phyloP scores from a whole-genome alignment of 2,329 filamentous ascomycete genomes.

The Zelopaecilomyces penicillatus region DNA sequence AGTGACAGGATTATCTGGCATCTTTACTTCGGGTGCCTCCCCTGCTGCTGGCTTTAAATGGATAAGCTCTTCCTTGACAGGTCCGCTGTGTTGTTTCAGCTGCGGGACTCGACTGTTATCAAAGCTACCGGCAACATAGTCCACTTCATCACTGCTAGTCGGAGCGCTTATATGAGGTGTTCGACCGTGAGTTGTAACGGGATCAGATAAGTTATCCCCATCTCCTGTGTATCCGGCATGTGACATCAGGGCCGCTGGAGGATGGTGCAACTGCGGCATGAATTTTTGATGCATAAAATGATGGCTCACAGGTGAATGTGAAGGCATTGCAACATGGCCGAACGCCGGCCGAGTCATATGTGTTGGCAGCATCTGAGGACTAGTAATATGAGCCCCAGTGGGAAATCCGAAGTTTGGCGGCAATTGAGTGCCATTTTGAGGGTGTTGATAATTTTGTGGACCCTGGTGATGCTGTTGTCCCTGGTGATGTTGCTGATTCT shows the following conservation, averaged over 20 bases:
- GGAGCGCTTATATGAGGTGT: too few relatives aligned
- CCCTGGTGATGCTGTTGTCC: too few relatives aligned
- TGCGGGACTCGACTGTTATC: too few relatives aligned
- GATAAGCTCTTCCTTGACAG: too few relatives aligned
- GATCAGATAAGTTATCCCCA: not conserved
- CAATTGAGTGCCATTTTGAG: not conserved
- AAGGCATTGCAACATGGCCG: not conserved
- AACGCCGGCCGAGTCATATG: not conserved
- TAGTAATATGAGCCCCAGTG: not conserved
- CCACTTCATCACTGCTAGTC: too few relatives aligned
- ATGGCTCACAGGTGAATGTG: not conserved
- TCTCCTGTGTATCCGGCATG: not conserved
- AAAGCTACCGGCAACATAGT: too few relatives aligned
- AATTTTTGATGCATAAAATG: not conserved
- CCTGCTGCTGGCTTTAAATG: too few relatives aligned
- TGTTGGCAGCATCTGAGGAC: not conserved
- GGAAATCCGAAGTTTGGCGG: not conserved
- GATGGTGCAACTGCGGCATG: not conserved
- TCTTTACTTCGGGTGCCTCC: too few relatives aligned
- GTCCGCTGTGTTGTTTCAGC: too few relatives aligned
- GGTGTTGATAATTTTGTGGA: too few relatives aligned
- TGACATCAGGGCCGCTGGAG: not conserved
- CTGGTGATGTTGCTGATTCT: not conserved
- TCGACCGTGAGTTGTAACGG: too few relatives aligned
- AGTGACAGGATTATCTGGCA: too few relatives aligned